A percentile compares a stretch with the other conserved stretches of the same genome.
phyloP scores from a whole-genome alignment of 768 basidiomycete genomes.

The Termitomyces sp. region DNA sequence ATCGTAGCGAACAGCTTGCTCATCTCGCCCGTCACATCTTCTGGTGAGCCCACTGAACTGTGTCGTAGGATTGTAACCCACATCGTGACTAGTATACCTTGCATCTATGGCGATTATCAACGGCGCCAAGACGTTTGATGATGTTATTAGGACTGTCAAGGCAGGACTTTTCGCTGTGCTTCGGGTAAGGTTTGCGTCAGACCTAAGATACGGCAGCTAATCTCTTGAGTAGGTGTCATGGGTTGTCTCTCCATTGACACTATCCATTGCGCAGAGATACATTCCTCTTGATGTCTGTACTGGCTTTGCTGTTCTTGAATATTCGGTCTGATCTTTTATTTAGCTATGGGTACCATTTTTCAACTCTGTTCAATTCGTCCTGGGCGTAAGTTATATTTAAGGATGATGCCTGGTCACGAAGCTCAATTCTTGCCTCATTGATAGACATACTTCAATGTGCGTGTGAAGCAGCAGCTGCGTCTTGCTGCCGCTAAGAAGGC shows the following conservation, averaged over 20 bases:
- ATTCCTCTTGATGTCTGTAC: conserved; percentile 63
- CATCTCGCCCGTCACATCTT: conserved; percentile 68
- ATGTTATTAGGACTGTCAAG: conserved; percentile 62
- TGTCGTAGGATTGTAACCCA: neutral
- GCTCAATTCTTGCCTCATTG: conserved; percentile 5
- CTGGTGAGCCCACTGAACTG: conserved; percentile 38
- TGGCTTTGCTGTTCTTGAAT: neutral
- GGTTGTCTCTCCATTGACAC: conserved; percentile 70
- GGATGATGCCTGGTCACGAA: neutral
- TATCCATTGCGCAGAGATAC: conserved; percentile 74
- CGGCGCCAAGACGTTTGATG: conserved; percentile 63
- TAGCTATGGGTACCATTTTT: conserved; percentile 90
- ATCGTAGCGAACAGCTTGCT: conserved; percentile 73
- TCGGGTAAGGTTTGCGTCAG: conserved; percentile 38
- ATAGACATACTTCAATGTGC: conserved; percentile 71
- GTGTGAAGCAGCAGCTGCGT: conserved; percentile 52
- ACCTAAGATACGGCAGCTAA: neutral
- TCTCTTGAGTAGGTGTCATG: conserved; percentile 59
- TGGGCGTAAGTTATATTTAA: conserved; percentile 51
- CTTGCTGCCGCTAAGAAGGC: conserved; percentile 51
- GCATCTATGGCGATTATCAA: conserved; percentile 80
- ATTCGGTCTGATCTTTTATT: neutral
- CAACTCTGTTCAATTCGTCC: conserved; percentile 66
- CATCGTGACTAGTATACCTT: conserved; percentile 49
- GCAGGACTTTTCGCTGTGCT: conserved; percentile 71